These are phyloP conservation scores for Tuber calosporum DNA, from an alignment of 495 filamentous ascomycete species.

Conservation along the genomic window DNA sequence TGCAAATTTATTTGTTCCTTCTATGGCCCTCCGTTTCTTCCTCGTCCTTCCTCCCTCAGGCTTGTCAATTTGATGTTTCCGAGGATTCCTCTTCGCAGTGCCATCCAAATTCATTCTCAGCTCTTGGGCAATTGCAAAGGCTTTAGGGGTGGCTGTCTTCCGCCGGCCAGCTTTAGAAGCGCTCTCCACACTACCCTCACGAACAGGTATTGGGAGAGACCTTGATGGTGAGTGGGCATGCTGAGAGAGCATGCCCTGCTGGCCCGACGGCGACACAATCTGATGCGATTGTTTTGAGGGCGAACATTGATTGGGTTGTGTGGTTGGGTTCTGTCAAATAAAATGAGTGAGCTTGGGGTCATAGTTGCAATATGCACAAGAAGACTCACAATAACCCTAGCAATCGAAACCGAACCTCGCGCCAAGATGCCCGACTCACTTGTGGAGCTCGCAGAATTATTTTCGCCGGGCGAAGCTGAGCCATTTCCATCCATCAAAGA, in stretches of 20 bases:
- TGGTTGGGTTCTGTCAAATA: not conserved
- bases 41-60: slow-evolving; percentile 3
- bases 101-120: slow-evolving; percentile 24
- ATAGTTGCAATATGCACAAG: not conserved
- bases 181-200: not conserved
- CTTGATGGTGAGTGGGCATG: not conserved
- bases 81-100: slow-evolving; percentile 16
- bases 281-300: not conserved
- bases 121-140: slow-evolving; percentile 20
- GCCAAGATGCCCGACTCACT: not conserved
- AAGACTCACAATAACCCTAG: slow-evolving; percentile 1
- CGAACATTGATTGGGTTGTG: not conserved
- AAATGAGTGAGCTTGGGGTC: not conserved
- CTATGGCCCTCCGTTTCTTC: not conserved
- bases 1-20: slow-evolving; percentile 2
- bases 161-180: slow-evolving; percentile 16
- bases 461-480: not conserved
- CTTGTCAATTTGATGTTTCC: slow-evolving; percentile 4
- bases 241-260: not conserved
- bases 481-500: not conserved
- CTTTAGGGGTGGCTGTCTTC: slow-evolving; percentile 26
- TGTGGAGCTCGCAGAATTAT: not conserved
- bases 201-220: not conserved
- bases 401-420: not conserved
- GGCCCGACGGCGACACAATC: not conserved